Evolutionary conservation across 371 early-diverging fungal genomes (phyloP), one percentile per base, ranked within the genome.

Genomic region (Sporodiniella umbellata): DNA sequence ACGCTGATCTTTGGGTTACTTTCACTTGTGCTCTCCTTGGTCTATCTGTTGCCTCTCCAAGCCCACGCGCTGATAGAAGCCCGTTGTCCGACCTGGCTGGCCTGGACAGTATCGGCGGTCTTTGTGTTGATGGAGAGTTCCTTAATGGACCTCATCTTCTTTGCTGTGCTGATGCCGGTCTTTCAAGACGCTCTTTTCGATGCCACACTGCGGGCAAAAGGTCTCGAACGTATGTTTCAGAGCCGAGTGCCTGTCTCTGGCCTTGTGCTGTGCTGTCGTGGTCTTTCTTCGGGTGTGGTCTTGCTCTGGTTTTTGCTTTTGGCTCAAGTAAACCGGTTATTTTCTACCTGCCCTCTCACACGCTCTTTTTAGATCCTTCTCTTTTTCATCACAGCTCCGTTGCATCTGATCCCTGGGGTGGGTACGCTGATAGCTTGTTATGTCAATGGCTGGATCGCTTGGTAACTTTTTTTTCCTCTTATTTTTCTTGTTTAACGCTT

Each of bases 131-230:
- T 81, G 21, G 80, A 81, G 55, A 72, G 77, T 7, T 77, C 73
- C 19, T 33, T 81, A 2, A 37, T 79, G 46, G 69, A 76, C 45
- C 25, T 81, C 17, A 59, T 81, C 24, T 72, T 78, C 45, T 81
- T 78, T 60, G 63, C 78, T 11, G 72, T 81, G 54, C 42, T 79
- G 25, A 44, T 78, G 10, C 77, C 82, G 11, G 61, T 79, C 19
- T 79, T 71, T 23, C 78, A 78, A 43, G 82, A 81, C 40, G 72
- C 68, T 2, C 49, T 81, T 15, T 81, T 81, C 60, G 82, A 81
- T 51, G 71, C 77, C 2, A 79, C 80, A 0, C 49, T 81, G 8
- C 70, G 60, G 15, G 67, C 77, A 7, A 52, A 75, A 33, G 82
- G 82, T 0, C 35, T 81, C 24, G 54, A 62, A 7, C 63, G 80